phyloP scores from a whole-genome alignment of 2,329 filamentous ascomycete species.

The Fusarium tjaetaba region DNA sequence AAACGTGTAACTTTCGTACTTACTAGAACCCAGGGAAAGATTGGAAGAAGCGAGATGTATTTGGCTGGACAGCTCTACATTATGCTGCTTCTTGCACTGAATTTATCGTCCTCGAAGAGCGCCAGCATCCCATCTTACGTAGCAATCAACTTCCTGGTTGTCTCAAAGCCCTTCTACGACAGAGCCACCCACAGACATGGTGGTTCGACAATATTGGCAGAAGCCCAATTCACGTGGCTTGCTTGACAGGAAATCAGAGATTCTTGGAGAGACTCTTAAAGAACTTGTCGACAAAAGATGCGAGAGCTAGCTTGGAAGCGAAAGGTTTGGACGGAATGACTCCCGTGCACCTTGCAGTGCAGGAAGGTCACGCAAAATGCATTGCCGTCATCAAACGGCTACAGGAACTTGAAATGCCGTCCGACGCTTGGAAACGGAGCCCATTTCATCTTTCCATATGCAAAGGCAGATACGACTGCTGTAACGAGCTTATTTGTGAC shows the following conservation, averaged over 20 bases:
- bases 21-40: not conserved
- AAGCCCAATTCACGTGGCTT: not conserved
- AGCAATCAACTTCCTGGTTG: too few relatives aligned
- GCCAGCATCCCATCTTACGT: not conserved
- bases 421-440: not conserved
- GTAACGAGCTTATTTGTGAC: not conserved
- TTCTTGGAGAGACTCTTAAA: rapidly evolving
- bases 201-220: not conserved
- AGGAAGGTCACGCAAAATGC: not conserved
- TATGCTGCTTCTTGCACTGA: not conserved
- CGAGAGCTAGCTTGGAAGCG: not conserved
- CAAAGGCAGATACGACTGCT: not conserved
- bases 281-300: not conserved
- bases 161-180: not conserved
- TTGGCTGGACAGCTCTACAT: not conserved
- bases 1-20: not conserved
- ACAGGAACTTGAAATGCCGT: not conserved
- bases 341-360: not conserved
- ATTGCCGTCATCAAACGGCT: not conserved
- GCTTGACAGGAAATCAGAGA: rapidly evolving
- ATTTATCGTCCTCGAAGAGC: rapidly evolving
- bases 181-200: not conserved
- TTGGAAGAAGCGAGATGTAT: not conserved
- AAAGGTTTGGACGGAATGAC: not conserved
- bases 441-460: not conserved